Evolutionary conservation across 2,329 filamentous ascomycete species (phyloP), one percentile per base, ranked within the genome.

Genomic region (Pseudocercospora ulei): DNA sequence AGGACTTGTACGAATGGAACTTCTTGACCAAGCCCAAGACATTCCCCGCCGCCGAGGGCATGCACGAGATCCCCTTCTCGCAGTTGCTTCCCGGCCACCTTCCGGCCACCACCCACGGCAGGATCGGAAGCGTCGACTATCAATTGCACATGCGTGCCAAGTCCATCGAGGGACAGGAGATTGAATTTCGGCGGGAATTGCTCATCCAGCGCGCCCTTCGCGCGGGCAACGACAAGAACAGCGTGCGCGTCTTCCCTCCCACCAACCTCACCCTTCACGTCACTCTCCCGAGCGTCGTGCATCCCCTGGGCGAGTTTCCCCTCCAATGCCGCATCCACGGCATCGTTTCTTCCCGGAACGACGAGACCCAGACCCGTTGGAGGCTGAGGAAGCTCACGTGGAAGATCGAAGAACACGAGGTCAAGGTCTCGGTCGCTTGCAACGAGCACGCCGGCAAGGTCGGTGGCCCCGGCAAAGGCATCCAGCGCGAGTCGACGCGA

Each of bases 191-290:
- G 46, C 75, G 77, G 54, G 72, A 73, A 6, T 68, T 96, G 28
- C 70, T 78, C 39, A 73, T 96, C 51, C 80, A 80, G 65, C 82
- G 88, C 46, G 82, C 86, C 20, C 75, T 96, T 16, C 71, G 80
- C 37, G 76, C 83, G 2, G 82, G 85, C 33, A 71, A 74, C 37
- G 85, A 92, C 45, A 88, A 92, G 64, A 80, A 87, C 63, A 92
- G 83, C 9, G 78, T 94, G 47, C 84, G 88, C 56, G 82, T 96
- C 56, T 98, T 98, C 65, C 90, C 88, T 31, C 88, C 90, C 0
- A 98, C 90, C 51, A 90, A 93, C 64, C 79, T 98, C 55, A 87
- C 84, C 50, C 82, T 85, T 42, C 80, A 78, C 56, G 81, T 90
- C 47, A 78, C 84, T 54, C 79, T 93, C 48, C 80, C 80, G 30